Percentiles rank a stretch among this genome's conserved stretches.
Conservation (phyloP, 768 basidiomycete genomes). For the Panus rudis region DNA sequence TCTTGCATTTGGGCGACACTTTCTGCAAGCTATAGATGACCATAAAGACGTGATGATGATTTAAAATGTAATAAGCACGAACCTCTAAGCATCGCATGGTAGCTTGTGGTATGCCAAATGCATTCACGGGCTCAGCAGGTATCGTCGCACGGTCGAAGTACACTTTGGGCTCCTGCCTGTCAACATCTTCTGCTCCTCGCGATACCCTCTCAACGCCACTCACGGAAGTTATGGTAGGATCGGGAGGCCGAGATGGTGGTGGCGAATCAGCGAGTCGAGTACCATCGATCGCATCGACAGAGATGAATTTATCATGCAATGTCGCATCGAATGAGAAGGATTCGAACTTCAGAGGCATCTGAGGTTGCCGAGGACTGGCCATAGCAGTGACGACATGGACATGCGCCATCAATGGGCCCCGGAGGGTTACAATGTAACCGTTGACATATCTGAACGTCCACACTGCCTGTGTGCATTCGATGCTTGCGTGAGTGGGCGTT, state of each 20-base stretch:
- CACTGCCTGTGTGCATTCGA: conserved; percentile 66
- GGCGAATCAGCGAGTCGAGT: conserved; percentile 37
- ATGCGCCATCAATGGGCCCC: conserved; percentile 67
- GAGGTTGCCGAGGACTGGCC: conserved; percentile 8
- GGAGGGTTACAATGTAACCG: conserved; percentile 71
- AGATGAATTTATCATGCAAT: conserved; percentile 65
- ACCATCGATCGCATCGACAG: conserved; percentile 56
- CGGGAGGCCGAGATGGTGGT: conserved; percentile 11
- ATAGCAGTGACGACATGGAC: conserved; percentile 25
- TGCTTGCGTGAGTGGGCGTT: conserved; percentile 38
- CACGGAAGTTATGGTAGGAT: conserved; percentile 20
- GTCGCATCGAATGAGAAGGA: conserved; percentile 70
- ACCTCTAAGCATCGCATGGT: conserved; percentile 88
- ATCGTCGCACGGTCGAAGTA: conserved; percentile 56
- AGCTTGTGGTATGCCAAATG: conserved; percentile 83
- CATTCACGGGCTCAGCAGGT: conserved; percentile 80
- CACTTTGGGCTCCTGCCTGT: conserved; percentile 57
- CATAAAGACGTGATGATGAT: conserved; percentile 6
- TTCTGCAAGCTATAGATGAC: conserved; percentile 74
- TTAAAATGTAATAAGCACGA: conserved; percentile 15
- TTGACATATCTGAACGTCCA: conserved; percentile 82
- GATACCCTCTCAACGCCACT: conserved; percentile 11
- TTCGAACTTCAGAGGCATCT: conserved; percentile 54
- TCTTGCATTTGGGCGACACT: conserved; percentile 78
- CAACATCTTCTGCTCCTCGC: conserved; percentile 39